Base-by-base conservation (phyloP, 2,329 filamentous ascomycete species). In the Westerdykella sp. region DNA sequence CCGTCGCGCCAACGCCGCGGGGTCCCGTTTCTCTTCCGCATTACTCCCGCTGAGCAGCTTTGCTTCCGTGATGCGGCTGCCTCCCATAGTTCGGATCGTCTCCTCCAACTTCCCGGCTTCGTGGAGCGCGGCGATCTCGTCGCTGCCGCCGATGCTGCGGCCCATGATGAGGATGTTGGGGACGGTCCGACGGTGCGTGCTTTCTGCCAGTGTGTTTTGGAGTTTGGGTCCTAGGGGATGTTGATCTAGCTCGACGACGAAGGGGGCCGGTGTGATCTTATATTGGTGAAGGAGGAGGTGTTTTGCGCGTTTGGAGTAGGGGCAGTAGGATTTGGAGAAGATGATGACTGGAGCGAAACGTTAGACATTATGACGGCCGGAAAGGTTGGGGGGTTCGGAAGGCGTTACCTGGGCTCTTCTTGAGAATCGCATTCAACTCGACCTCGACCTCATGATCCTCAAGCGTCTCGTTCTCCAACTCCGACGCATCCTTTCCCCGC, bases 251-350 rank as follows among this genome's bases (percentile, higher is more conserved):
- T 98, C 93, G 40, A 97, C 89, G 6, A 98, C 85, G 60, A 83
- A 85, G 0, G 93, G 93, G 10, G 79, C 70, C 0, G 93, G 93
- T 1, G 80, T 78, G 62, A 98, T 94, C 42, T 73, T 74, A 73
- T 97, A 97, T 56, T 85, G 83, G 16, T 90, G 80, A 34, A 95
- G 79, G 34, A 98, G 78, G 43, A 97, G 78, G 35, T 76, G 74
- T 70, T 98, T 98, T 37, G 93, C 93, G 55, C 81, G 82, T 62
- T 82, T 84, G 40, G 89, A 96, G 70, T 79, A 84, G 1, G 85
- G 88, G 67, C 93, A 98, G 70, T 91, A 95, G 1, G 85, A 80
- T 69, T 98, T 97, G 51, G 89, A 95, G 72, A 97, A 97, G 57
- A 98, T 87, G 64, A 96, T 86, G 47, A 97, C 88, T 93, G 52